Evolutionary conservation across 768 basidiomycete species (phyloP).

Genomic region (Pulveroboletus sp.): DNA sequence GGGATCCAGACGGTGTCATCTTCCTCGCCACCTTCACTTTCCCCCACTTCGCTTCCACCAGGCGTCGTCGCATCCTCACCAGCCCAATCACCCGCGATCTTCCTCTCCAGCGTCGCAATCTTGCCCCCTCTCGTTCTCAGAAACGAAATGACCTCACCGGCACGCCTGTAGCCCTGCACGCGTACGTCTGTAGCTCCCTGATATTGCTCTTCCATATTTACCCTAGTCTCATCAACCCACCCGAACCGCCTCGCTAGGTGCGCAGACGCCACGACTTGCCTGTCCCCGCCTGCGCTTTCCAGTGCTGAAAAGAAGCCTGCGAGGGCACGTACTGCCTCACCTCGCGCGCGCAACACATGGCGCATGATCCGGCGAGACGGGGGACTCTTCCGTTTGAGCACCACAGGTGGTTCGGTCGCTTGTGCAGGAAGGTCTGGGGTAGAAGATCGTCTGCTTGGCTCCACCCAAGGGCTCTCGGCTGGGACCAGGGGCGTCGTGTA

Average conservation of each 20-base stretch:
- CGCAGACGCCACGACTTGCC: constrained; percentile 44
- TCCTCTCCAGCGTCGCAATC: constrained; percentile 46
- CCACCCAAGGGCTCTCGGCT: constrained; percentile 69
- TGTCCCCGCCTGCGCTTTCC: constrained; percentile 40
- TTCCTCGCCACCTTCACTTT: constrained; percentile 10
- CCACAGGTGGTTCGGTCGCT: constrained; percentile 35
- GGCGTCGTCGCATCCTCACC: constrained; percentile 26
- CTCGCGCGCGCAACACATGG: constrained; percentile 83
- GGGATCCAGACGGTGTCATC: constrained; percentile 33
- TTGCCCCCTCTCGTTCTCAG: constrained; percentile 68
- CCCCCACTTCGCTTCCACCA: constrained; percentile 19
- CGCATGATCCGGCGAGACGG: constrained; percentile 82
- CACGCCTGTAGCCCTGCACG: constrained; percentile 54
- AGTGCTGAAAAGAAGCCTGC: constrained; percentile 68
- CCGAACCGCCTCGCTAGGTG: constrained; percentile 46
- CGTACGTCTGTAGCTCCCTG: constrained; percentile 25
- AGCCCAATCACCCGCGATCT: constrained; percentile 67
- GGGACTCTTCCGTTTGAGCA: constrained; percentile 40
- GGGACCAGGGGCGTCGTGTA: constrained; percentile 67
- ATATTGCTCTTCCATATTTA: constrained; percentile 14
- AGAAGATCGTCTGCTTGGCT: constrained; percentile 39
- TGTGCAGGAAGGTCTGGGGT: constrained; percentile 22
- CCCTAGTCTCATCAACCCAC: constrained; percentile 33
- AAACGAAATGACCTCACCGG: constrained; percentile 68
- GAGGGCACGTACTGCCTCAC: constrained; percentile 74